These are phyloP conservation scores for Paraglomus occultum DNA, from an alignment of 192 early-diverging fungal species.

Conservation along the genomic window DNA sequence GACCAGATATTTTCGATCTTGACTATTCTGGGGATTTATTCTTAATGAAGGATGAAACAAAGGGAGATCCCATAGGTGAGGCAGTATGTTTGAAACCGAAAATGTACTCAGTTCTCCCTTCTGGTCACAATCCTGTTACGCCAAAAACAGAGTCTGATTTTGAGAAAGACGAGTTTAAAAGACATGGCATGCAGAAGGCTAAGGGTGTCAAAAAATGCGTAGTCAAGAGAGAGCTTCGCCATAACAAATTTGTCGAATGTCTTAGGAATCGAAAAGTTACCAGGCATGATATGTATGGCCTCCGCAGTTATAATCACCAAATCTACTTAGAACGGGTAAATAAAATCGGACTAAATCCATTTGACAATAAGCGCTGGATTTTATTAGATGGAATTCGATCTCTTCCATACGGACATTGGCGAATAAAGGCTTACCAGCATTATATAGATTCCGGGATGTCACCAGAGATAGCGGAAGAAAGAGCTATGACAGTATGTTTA, in stretches of 20 bases:
- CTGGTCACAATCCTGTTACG: constrained; percentile 18
- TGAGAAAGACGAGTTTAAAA: constrained; percentile 14
- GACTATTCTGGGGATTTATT: constrained; percentile 19
- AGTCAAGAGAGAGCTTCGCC: constrained; percentile 21
- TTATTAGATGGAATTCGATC: constrained; percentile 19
- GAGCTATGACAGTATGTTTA: constrained; percentile 12
- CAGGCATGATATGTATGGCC: constrained; percentile 23
- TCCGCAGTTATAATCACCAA: constrained; percentile 18
- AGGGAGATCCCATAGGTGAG: neutral
- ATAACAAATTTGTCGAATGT: constrained; percentile 25
- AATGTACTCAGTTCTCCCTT: constrained; percentile 26
- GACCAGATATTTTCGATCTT: constrained; percentile 21
- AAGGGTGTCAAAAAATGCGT: constrained; percentile 27
- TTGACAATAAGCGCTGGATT: constrained; percentile 23
- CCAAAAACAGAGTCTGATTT: constrained; percentile 19
- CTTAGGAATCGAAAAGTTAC: constrained; percentile 12
- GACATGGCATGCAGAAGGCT: constrained; percentile 20
- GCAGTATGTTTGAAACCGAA: constrained; percentile 25
- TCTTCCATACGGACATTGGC: neutral
- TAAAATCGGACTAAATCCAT: constrained; percentile 25
- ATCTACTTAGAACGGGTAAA: constrained; percentile 15
- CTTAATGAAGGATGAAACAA: constrained; percentile 20
- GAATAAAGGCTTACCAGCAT: constrained; percentile 7
- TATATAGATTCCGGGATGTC: neutral
- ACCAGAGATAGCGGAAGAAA: constrained; percentile 24